Percentiles rank a stretch among this genome's conserved stretches.
phyloP scores from a whole-genome alignment of 176 grass and related monocot species.

The Musa beccarii region DNA sequence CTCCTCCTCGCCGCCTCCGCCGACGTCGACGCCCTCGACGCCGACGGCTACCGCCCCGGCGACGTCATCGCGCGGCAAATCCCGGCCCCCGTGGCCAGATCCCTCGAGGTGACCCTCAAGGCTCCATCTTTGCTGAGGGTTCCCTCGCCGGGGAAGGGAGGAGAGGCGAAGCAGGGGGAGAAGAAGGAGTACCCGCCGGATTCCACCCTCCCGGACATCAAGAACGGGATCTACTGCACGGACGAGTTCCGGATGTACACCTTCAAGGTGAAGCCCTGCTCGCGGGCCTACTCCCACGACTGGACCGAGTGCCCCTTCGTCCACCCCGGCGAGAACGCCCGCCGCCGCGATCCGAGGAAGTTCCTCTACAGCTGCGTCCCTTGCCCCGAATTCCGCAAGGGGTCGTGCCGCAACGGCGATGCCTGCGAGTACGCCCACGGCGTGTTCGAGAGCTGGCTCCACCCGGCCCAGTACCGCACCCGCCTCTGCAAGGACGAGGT shows the following conservation, averaged over 20 bases:
- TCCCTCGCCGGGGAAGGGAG: conserved; percentile 40
- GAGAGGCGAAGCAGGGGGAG: conserved; percentile 31
- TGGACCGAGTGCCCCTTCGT: conserved; percentile 87
- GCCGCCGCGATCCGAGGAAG: conserved; percentile 62
- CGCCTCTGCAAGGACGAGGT: conserved; percentile 72
- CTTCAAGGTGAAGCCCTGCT: conserved; percentile 74
- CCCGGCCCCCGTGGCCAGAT: conserved; percentile 37
- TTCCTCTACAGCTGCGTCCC: conserved; percentile 73
- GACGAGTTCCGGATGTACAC: conserved; percentile 88
- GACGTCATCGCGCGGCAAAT: conserved; percentile 40
- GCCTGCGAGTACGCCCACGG: conserved; percentile 83
- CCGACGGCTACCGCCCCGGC: conserved; percentile 31
- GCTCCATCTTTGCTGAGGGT: conserved; percentile 12
- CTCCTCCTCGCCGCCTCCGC: conserved; percentile 47
- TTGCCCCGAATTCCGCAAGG: conserved; percentile 70
- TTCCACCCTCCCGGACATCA: conserved; percentile 62
- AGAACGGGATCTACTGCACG: conserved; percentile 60
- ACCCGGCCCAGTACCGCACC: conserved; percentile 69
- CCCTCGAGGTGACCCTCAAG: conserved; percentile 42
- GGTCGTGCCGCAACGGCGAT: conserved; percentile 49
- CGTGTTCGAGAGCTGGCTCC: conserved; percentile 80
- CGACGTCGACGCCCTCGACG: conserved; percentile 32
- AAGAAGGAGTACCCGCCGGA: conserved; percentile 78
- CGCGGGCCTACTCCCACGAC: conserved; percentile 69
- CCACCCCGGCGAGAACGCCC: conserved; percentile 73